A percentile compares a stretch with the other conserved stretches of the same genome.
phyloP scores from a whole-genome alignment of 371 early-diverging fungal genomes.

The Smittium culicis region DNA sequence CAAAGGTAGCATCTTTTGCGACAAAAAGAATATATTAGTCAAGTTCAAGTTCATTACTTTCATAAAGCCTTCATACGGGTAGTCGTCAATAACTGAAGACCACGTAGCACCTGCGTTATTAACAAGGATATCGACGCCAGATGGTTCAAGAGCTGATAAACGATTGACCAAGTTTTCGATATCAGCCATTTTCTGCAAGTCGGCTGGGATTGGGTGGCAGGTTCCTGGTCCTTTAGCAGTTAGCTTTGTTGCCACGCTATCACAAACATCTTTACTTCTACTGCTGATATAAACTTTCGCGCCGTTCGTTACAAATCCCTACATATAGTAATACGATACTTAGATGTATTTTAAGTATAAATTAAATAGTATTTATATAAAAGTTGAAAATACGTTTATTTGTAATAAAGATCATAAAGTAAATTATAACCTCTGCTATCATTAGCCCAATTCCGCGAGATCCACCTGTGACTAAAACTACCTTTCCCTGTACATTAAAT shows the following conservation, averaged over 20 bases:
- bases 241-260: slow-evolving; percentile 45
- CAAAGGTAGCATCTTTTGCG: no score
- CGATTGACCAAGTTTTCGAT: slow-evolving; percentile 42
- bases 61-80: slow-evolving; percentile 52
- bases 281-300: slow-evolving; percentile 62
- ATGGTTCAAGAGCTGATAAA: slow-evolving; percentile 40
- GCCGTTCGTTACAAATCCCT: slow-evolving; percentile 58
- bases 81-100: slow-evolving; percentile 43
- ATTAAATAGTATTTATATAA: no score
- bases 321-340: no score
- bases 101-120: no score
- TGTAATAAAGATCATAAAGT: no score
- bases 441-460: no score
- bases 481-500: no score
- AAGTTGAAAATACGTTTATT: no score
- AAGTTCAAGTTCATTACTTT: slow-evolving; percentile 82
- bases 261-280: no score
- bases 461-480: no score
- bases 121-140: slow-evolving; percentile 68
- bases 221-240: slow-evolving; percentile 47
- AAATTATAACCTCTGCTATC: no score
- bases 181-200: slow-evolving; percentile 52
- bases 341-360: no score
- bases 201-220: slow-evolving; percentile 60
- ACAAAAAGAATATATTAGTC: slow-evolving; percentile 68